Evolutionary conservation across 2,329 filamentous ascomycete species (phyloP).

Genomic region (Claviceps sp.): DNA sequence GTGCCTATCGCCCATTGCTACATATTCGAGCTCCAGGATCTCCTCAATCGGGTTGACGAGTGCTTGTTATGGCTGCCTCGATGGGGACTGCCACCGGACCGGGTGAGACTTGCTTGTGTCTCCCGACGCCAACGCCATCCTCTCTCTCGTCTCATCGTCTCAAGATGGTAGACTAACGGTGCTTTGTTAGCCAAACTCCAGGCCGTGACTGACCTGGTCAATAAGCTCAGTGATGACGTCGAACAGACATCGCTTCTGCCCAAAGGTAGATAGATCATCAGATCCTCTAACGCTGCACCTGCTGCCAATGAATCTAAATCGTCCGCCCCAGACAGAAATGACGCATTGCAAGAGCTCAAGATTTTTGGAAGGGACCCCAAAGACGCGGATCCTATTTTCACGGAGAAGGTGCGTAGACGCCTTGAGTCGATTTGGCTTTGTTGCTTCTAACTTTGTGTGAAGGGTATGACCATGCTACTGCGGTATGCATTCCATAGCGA

Average conservation of each 20-base stretch:
- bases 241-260: constrained; percentile 42
- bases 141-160: background rate
- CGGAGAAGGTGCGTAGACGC: constrained; percentile 45
- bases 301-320: constrained; percentile 1
- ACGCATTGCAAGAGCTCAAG: constrained; percentile 57
- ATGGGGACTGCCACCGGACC: constrained; percentile 25
- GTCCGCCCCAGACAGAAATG: constrained; percentile 41
- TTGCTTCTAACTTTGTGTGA: background rate
- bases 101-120: constrained; percentile 20
- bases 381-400: constrained; percentile 72
- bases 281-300: background rate
- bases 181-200: constrained; percentile 45
- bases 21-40: background rate
- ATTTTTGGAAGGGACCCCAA: constrained; percentile 47
- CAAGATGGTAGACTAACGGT: constrained; percentile 7
- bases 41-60: background rate
- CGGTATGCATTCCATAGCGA: constrained; percentile 59
- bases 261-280: constrained; percentile 45
- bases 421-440: background rate
- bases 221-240: constrained; percentile 48
- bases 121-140: constrained; percentile 4
- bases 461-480: constrained; percentile 65
- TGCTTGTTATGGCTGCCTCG: constrained; percentile 12
- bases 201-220: constrained; percentile 52
- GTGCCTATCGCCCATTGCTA: background rate